Percentiles rank a stretch among this genome's conserved stretches.
Evolutionary conservation across 306 rosid genomes (phyloP).

Genomic region (Glycine tomentella): DNA sequence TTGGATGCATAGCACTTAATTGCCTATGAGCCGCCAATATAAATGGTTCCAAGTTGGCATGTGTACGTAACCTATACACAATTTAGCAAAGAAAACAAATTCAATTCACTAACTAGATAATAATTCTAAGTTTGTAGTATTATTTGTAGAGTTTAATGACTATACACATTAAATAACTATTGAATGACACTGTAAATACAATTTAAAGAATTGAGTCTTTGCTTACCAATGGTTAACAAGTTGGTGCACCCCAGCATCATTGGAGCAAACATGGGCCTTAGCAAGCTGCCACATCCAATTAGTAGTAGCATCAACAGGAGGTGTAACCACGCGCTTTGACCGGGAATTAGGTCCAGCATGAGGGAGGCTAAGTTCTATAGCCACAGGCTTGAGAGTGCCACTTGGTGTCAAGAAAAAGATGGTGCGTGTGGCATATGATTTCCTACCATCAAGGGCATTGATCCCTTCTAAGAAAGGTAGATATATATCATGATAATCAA

Average conservation of each 20-base stretch:
- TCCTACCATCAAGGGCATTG: constrained; percentile 88
- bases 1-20: constrained; percentile 91
- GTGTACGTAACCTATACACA: constrained; percentile 82
- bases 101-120: background rate
- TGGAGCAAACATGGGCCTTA: constrained; percentile 87
- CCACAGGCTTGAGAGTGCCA: constrained; percentile 84
- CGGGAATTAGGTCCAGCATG: constrained; percentile 61
- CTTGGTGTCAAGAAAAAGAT: constrained; percentile 67
- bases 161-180: no score
- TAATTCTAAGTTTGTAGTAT: background rate
- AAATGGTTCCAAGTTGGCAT: constrained; percentile 81
- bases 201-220: no score
- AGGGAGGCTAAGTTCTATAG: constrained; percentile 94
- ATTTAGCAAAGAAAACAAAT: background rate
- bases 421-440: constrained; percentile 90
- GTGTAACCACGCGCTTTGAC: constrained; percentile 74
- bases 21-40: constrained; percentile 90
- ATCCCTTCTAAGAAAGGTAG: constrained; percentile 86
- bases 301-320: constrained; percentile 78
- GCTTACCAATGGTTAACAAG: constrained; percentile 90
- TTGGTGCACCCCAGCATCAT: constrained; percentile 97
- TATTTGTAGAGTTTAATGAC: no score
- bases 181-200: no score
- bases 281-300: constrained; percentile 95
- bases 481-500: constrained; percentile 87